Conservation (phyloP, 2,329 filamentous ascomycete genomes). For the Plenodomus tracheiphilus region DNA sequence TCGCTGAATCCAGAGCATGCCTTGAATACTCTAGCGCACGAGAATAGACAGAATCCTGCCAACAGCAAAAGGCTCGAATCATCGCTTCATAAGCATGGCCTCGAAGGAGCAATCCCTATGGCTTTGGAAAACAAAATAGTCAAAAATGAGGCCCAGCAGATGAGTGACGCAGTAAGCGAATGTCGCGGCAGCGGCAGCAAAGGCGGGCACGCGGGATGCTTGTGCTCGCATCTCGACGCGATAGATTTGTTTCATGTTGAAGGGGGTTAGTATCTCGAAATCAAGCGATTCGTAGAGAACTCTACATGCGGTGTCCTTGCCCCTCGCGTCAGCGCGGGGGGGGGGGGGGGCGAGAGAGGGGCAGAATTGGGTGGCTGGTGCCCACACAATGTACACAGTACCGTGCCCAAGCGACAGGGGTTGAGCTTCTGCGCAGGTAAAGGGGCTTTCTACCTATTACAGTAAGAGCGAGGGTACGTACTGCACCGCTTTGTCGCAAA, state of each 20-base stretch:
- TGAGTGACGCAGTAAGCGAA: constrained; percentile 25
- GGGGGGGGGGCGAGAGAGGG: not conserved
- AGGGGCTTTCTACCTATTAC: no score
- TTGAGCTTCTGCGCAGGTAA: constrained; percentile 13
- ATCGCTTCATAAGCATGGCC: not conserved
- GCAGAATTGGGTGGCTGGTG: constrained; percentile 26
- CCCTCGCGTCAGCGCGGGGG: constrained; percentile 1
- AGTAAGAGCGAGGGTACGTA: no score
- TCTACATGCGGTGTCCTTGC: constrained; percentile 4
- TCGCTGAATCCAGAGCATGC: no score
- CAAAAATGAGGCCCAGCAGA: constrained; percentile 27
- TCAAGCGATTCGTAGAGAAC: constrained; percentile 10
- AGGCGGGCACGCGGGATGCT: no score
- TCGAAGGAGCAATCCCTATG: no score
- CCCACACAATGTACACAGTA: no score
- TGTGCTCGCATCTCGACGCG: no score
- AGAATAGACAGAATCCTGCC: no score
- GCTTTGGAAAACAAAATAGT: not conserved
- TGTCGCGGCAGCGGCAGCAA: constrained; percentile 6
- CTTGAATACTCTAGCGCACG: no score
- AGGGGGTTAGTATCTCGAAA: not conserved
- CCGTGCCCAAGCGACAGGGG: constrained; percentile 30
- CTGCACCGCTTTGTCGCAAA: no score
- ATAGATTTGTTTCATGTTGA: constrained; percentile 22
- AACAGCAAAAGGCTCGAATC: not conserved